Conservation (phyloP, 495 filamentous ascomycete genomes). For the Penicillium tannophilum region DNA sequence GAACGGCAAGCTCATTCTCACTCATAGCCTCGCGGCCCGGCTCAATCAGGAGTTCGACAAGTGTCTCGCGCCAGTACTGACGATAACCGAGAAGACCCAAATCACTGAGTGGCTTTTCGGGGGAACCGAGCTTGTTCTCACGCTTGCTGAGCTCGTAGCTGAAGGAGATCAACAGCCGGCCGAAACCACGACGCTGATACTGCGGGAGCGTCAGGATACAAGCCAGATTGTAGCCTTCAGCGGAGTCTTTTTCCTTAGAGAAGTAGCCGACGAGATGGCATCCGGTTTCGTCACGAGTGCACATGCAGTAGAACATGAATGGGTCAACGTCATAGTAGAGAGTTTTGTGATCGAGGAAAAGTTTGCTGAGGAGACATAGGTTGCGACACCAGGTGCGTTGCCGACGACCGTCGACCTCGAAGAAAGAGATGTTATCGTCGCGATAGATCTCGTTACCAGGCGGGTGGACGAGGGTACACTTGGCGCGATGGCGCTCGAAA, state of each 20-base stretch:
- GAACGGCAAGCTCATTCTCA: conserved; percentile 74
- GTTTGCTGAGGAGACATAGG: conserved; percentile 88
- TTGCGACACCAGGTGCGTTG: conserved; percentile 98
- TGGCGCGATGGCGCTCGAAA: conserved; percentile 81
- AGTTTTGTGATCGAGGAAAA: conserved; percentile 98
- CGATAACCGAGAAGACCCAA: conserved; percentile 88
- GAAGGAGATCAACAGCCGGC: conserved; percentile 91
- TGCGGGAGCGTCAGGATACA: conserved; percentile 97
- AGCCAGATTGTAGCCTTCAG: conserved; percentile 94
- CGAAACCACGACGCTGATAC: conserved; percentile 92
- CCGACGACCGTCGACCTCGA: conserved; percentile 94
- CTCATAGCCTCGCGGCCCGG: conserved; percentile 62
- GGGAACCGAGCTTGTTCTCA: conserved; percentile 90
- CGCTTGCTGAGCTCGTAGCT: conserved; percentile 96
- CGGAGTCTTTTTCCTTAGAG: conserved; percentile 95
- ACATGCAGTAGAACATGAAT: conserved; percentile 99
- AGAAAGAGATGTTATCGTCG: conserved; percentile 91
- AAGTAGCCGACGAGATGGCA: conserved; percentile 96
- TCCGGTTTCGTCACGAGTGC: conserved; percentile 77
- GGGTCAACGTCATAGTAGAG: conserved; percentile 99
- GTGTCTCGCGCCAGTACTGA: conserved; percentile 94
- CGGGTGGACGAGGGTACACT: conserved; percentile 90
- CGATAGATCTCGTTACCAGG: conserved; percentile 98
- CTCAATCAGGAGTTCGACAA: conserved; percentile 79
- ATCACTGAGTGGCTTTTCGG: conserved; percentile 95